Base-by-base conservation (phyloP, 441 rosid species). In the Rhodomyrtus psidioides region DNA sequence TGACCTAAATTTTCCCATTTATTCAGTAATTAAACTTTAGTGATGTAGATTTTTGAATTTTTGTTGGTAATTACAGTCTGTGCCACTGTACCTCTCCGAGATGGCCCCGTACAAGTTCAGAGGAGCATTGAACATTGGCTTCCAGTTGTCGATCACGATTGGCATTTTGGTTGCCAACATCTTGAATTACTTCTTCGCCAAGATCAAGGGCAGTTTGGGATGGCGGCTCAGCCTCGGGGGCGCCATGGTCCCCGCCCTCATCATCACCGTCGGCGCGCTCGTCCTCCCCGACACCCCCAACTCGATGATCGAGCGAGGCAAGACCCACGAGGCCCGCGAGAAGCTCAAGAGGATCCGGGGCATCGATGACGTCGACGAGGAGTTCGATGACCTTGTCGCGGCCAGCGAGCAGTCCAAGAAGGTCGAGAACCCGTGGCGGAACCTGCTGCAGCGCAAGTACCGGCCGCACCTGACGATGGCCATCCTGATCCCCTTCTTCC, bases 11-110 rank as follows among this genome's bases (percentile, higher is more conserved):
- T 49, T 9, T 62, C 4, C 8, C 9, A 30, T 49, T 82, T 39
- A 1, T 17, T 56, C 39, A 54, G 55, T 54, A 53, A 9, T 34
- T 34, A 81, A 8, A 54, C 42, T 56, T 76, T 84, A 53, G 82
- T 83, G 9, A 17, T 81, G 30, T 53, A 27, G 42, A 82, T 82
- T 54, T 53, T 17, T 82, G 8, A 51, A 28, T 6, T 86, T 55
- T 44, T 55, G 49, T 46, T 65, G 83, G 87, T 82, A 70, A 65
- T 81, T 87, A 82, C 93, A 96, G 98, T 89, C 98, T 9, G 98
- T 95, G 53, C 99, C 99, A 39, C 93, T 96, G n/a, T 96, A 95
- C 86, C 94, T 96, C 23, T 96, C 99, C 7, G 99, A 96, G 88
- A 94, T 95, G 99, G 98, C 99, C 5, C 98, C 98, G 0, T 94